These are phyloP conservation scores for Aspergillus affinis DNA, from an alignment of 495 filamentous ascomycete species.

Conservation along the genomic window DNA sequence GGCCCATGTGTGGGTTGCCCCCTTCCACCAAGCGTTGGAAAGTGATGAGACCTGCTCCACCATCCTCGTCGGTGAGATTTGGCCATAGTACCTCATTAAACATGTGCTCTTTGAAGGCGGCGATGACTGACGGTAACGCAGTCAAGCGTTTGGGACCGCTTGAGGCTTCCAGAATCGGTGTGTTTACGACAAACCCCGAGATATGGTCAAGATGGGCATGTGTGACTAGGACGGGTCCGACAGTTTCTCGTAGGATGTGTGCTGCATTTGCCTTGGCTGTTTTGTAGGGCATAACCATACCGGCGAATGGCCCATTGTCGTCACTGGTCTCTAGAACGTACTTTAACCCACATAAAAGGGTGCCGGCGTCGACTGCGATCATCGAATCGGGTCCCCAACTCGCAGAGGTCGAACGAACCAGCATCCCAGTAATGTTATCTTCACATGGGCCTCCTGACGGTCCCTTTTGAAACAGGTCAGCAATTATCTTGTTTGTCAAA, in stretches of 20 bases:
- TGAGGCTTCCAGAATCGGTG: slow-evolving; percentile 73
- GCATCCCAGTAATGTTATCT: slow-evolving; percentile 82
- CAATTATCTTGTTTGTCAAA: slow-evolving; percentile 18
- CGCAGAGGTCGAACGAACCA: slow-evolving; percentile 77
- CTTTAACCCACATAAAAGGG: slow-evolving; percentile 80
- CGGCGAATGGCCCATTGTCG: slow-evolving; percentile 67
- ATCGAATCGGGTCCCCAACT: slow-evolving; percentile 78
- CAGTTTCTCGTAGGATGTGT: slow-evolving; percentile 70
- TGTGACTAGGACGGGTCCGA: slow-evolving; percentile 87
- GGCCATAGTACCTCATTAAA: slow-evolving; percentile 99
- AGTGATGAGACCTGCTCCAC: slow-evolving; percentile 86
- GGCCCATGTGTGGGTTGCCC: too few species aligned
- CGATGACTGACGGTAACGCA: slow-evolving; percentile 79
- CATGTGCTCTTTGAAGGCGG: slow-evolving; percentile 86
- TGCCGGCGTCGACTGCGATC: slow-evolving; percentile 88
- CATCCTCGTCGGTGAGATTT: slow-evolving; percentile 93
- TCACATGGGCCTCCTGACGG: slow-evolving; percentile 88
- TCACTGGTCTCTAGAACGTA: slow-evolving; percentile 58
- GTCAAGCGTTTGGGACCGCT: slow-evolving; percentile 77
- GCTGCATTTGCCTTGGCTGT: slow-evolving; percentile 74
- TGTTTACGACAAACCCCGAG: slow-evolving; percentile 87
- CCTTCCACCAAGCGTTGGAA: slow-evolving; percentile 86
- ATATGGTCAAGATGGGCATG: slow-evolving; percentile 95
- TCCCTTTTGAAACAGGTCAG: slow-evolving; percentile 62
- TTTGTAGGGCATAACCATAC: slow-evolving; percentile 61